A percentile compares a stretch with the other conserved stretches of the same genome.
These are phyloP conservation scores for Schwanniomyces etchellsii DNA, from an alignment of 1,139 yeast genomes.

Conservation along the genomic window DNA sequence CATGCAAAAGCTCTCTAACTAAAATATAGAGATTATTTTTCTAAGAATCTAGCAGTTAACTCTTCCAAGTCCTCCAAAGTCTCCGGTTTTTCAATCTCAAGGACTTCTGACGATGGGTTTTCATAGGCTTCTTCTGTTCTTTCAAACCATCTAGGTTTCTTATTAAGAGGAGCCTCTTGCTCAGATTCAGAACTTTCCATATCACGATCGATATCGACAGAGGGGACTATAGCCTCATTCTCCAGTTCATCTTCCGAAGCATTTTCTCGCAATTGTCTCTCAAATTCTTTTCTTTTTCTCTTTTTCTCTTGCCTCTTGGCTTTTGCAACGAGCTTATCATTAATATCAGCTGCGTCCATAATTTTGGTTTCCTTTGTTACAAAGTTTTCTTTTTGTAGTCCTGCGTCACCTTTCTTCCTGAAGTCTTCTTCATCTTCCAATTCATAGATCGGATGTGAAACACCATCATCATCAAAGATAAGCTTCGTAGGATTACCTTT, in stretches of 20 bases:
- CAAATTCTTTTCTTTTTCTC: conserved; percentile 78
- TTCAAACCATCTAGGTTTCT: conserved; percentile 62
- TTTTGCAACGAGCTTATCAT: conserved; percentile 78
- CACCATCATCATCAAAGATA: conserved; percentile 90
- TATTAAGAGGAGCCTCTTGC: conserved; percentile 40
- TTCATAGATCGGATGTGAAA: conserved; percentile 85
- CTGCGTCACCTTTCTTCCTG: conserved; percentile 69
- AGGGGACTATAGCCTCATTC: conserved; percentile 23
- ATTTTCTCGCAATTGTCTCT: conserved; percentile 39
- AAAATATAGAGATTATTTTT: too few species aligned
- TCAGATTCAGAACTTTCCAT: conserved; percentile 30
- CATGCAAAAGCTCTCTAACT: too few species aligned
- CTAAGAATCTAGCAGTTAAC: conserved; percentile 63
- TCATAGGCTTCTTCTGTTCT: conserved; percentile 14
- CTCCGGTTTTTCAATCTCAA: conserved; percentile 83
- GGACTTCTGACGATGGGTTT: conserved; percentile 25
- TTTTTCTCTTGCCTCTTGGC: conserved; percentile 85
- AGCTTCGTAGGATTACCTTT: conserved; percentile 73
- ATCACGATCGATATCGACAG: conserved; percentile 43
- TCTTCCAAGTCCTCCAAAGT: conserved; percentile 93
- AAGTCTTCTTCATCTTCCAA: conserved; percentile 88
- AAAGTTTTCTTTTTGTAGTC: conserved; percentile 60
- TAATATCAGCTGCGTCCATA: conserved; percentile 68
- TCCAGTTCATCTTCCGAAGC: conserved; percentile 18
- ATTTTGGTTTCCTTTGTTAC: conserved; percentile 58